Evolutionary conservation across 1,284 basidiomycete genomes (phyloP), one percentile per base, ranked within the genome.

Genomic region (Naganishia liquefaciens): DNA sequence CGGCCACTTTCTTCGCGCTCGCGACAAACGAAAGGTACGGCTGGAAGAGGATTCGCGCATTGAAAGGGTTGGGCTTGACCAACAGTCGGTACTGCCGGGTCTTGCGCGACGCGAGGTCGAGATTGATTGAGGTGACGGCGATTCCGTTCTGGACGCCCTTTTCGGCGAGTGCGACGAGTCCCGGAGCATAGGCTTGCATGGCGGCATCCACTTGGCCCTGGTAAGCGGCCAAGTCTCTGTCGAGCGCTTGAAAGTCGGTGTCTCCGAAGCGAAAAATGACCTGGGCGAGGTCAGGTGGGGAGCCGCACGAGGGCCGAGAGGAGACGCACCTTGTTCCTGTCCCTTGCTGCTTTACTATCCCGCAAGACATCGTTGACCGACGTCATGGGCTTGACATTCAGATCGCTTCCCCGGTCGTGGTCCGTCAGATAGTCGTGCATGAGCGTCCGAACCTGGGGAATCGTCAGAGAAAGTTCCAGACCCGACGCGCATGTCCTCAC

Each of bases 311-410:
- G 58, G 40, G 4, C 27, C 21, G 46, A 46, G 19, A 19, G 54
- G 6, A 58, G n/a, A 21, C 72, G 33, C 64, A 91, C 91, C 82
- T 91, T 93, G 64, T 84, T 81, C 75, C 83, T 88, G 71, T 95
- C 91, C 67, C 91, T 83, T 19, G 81, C 82, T 68, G 88, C 86
- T 70, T 85, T 87, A 21, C 90, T 88, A 64, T 91, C 89, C n/a
- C 90, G 85, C 42, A 99, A 83, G 11, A 94, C 87, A 72, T 98
- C 95, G 72, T 96, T 97, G 77, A 99, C 91, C 2, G 94, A 93
- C 5, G 88, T 86, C 60, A 97, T 89, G 1, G 91, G 89, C 74
- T 93, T 93, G 46, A 92, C 83, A 6, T 88, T 87, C 10, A 89
- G 83, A 15, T 86, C 83, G 4, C 86, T 84, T 2, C 88, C 87